Base-by-base conservation (phyloP, 129 eudicot species). In the Escallonia herrerae region DNA sequence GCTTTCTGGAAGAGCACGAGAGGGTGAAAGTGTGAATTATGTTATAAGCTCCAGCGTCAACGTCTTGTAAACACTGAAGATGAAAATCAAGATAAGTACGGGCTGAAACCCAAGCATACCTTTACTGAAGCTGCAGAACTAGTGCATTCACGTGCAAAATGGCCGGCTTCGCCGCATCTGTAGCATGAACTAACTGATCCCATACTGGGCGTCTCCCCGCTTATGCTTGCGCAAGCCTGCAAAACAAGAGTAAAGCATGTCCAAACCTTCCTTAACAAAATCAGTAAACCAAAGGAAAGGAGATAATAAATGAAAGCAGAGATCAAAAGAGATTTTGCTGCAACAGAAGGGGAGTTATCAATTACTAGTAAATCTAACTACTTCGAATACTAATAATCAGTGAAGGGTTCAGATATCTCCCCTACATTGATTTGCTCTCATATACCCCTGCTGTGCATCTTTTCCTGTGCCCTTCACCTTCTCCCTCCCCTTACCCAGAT, bases 111-210 rank as follows among this genome's bases (percentile, higher is more conserved):
- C 5, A 13, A 51, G 11, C 33, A 41, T 78, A 87, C 96, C 88
- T 81, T 83, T 8, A 46, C 15, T 60, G 95, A 71, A 22, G 33
- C 33, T 22, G 33, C 33, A 22, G 33, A 22, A 61, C 40, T 87
- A 38, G 84, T 56, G 81, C 98, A 91, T 86, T 85, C 91, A 52
- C 95, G 95, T 15, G 90, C 88, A 67, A 86, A 76, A 74, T 90
- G 97, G 38, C 97, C 97, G 67, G 58, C 86, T 66, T 72, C 80
- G 5, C 97, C 97, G 72, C 97, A 90, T 63, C 75, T 90, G 72
- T 73, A 86, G 76, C 97, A 90, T 7, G 81, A 81, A 77, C 74
- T 81, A 59, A 69, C 76, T 52, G 85, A 66, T 58, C 65, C 95
- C 4, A 45, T 64, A 63, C 71, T 77, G 58, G 73, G 63, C 50